These are phyloP conservation scores for Pyrenochaeta sp. DNA, from an alignment of 2,329 filamentous ascomycete species.

Conservation along the genomic window DNA sequence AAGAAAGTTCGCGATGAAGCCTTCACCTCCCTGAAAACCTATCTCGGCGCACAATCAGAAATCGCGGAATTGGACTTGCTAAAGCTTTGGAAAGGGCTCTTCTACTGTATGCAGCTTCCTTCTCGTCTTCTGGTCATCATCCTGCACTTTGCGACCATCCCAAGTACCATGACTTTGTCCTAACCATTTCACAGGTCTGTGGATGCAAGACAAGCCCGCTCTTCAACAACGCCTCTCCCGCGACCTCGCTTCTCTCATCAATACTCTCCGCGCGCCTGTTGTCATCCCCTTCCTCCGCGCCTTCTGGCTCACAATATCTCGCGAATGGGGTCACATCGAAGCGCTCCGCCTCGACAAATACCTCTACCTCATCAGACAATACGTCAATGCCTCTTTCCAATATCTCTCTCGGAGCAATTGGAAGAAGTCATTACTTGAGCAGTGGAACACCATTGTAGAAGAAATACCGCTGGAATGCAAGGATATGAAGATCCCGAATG, in stretches of 20 bases:
- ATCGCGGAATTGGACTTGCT: slow-evolving; percentile 75
- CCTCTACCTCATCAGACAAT: slow-evolving; percentile 80
- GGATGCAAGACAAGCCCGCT: slow-evolving; percentile 90
- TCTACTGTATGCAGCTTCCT: slow-evolving; percentile 69
- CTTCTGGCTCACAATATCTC: slow-evolving; percentile 61
- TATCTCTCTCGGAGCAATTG: slow-evolving; percentile 54
- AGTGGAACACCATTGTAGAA: slow-evolving; percentile 58
- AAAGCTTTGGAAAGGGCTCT: slow-evolving; percentile 94
- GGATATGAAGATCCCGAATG: slow-evolving; percentile 74
- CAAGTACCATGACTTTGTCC: slow-evolving; percentile 1
- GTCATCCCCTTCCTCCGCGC: slow-evolving; percentile 55
- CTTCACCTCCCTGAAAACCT: slow-evolving; percentile 77
- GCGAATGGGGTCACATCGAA: slow-evolving; percentile 62
- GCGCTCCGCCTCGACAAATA: slow-evolving; percentile 83
- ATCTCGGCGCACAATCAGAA: slow-evolving; percentile 69
- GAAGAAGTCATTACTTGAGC: slow-evolving; percentile 48
- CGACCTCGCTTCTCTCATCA: slow-evolving; percentile 76
- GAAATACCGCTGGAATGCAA: slow-evolving; percentile 54
- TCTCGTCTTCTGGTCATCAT: neutral
- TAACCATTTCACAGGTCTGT: slow-evolving; percentile 65
- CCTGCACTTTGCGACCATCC: neutral
- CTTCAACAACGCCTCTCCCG: slow-evolving; percentile 83
- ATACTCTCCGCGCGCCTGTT: slow-evolving; percentile 60
- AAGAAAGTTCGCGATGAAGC: slow-evolving; percentile 79
- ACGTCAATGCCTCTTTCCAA: slow-evolving; percentile 74